Evolutionary conservation across 768 basidiomycete species (phyloP).

Genomic region (Lentinus tigrinus): DNA sequence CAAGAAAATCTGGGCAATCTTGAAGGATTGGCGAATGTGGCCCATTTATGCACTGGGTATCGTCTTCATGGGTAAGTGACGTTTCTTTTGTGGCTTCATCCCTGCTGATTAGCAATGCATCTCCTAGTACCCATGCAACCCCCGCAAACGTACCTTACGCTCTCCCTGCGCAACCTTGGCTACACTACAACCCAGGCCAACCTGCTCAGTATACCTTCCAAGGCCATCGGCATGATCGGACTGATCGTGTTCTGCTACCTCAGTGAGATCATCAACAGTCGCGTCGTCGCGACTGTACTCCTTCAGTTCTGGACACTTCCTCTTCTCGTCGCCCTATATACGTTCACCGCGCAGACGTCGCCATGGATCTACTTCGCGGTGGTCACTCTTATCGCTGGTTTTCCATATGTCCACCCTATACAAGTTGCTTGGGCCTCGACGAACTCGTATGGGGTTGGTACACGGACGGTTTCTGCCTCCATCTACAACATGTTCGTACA

Average conservation of each 20-base stretch:
- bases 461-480: slow-evolving; percentile 44
- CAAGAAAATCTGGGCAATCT: slow-evolving; percentile 47
- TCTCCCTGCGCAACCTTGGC: slow-evolving; percentile 59
- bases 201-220: slow-evolving; percentile 60
- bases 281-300: slow-evolving; percentile 52
- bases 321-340: slow-evolving; percentile 56
- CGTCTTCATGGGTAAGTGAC: slow-evolving; percentile 47
- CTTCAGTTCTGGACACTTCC: slow-evolving; percentile 64
- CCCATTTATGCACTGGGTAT: slow-evolving; percentile 61
- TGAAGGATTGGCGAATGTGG: slow-evolving; percentile 65
- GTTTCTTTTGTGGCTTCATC: not conserved
- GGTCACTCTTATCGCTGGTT: slow-evolving; percentile 52
- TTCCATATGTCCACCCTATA: slow-evolving; percentile 36
- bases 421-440: slow-evolving; percentile 55
- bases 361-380: slow-evolving; percentile 61
- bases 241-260: slow-evolving; percentile 46
- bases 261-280: slow-evolving; percentile 56
- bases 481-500: slow-evolving; percentile 71
- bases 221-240: slow-evolving; percentile 45
- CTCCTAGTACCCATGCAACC: slow-evolving; percentile 53
- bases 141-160: slow-evolving; percentile 62
- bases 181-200: slow-evolving; percentile 65
- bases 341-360: slow-evolving; percentile 46
- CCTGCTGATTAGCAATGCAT: not conserved
- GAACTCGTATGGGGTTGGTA: slow-evolving; percentile 60